Base-by-base conservation (phyloP, 1,284 basidiomycete genomes). In the Sanghuangporus weigelae region DNA sequence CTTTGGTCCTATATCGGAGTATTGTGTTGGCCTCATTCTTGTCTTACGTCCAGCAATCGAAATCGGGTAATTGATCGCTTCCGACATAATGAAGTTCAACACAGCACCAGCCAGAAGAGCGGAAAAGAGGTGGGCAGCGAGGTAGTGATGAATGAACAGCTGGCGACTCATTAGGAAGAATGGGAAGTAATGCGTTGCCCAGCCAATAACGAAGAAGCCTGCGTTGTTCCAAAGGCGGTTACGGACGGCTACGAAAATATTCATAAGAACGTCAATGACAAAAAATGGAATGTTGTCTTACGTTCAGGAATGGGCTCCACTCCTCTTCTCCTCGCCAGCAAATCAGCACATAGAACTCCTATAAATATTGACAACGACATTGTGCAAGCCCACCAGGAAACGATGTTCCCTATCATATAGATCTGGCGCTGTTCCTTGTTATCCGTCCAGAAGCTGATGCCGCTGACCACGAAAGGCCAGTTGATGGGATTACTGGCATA, bases 81-180 rank as follows among this genome's bases (percentile, higher is more conserved):
- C 96, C 38, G 92, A 92, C 59, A 95, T 77, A 66, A 98, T 81
- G 76, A 98, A 99, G 77, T 93, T 95, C 71, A 98, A 80, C 38
- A 98, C 89, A 2, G 92, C 84, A 50, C 96, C 97, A 16, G 96
- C 93, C 55, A 97, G 87, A 62, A 99, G 81, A 14, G 94, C 90
- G 7, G 95, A 96, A 26, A 93, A 91, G 48, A 99, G 83, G 74
- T 96, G 94, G 0, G 94, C 93, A 5, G 96, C 96, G 7, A 99
- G 87, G 74, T 99, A 99, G 76, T 99, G 96, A 75, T 99, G 96
- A 46, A 99, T 81, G 83, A 98, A 98, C 39, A 96, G 83, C 73
- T 99, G 97, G 60, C 97, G 92, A 71, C 84, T 90, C 95, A 99
- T 98, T 40, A 98, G 82, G 87, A 93, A 99, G 84, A 99, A 99